Conservation (phyloP, 2,329 filamentous ascomycete genomes). For the Alternaria conjuncta region DNA sequence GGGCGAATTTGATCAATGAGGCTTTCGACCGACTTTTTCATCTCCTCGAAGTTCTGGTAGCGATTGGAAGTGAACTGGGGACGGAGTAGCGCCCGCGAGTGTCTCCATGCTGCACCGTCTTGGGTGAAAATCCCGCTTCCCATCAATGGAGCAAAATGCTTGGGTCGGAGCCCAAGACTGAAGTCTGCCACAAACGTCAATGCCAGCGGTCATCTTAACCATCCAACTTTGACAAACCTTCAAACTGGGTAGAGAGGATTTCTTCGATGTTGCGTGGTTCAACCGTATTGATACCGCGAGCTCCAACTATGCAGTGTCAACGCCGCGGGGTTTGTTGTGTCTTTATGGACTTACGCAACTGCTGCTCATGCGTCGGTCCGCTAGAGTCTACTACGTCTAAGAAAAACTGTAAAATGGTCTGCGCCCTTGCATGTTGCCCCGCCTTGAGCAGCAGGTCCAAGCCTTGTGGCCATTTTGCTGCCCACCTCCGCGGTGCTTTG, state of each 20-base stretch:
- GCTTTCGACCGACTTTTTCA: conserved; percentile 33
- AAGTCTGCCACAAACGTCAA: conserved; percentile 5
- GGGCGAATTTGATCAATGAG: conserved; percentile 10
- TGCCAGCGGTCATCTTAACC: neutral
- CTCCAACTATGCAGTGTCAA: conserved; percentile 6
- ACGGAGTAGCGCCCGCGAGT: conserved; percentile 41
- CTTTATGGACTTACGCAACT: neutral
- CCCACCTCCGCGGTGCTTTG: conserved; percentile 7
- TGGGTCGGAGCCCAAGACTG: conserved; percentile 8
- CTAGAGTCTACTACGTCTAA: conserved; percentile 41
- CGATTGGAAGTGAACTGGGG: conserved; percentile 43
- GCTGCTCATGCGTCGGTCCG: conserved; percentile 16
- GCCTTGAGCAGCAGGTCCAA: conserved; percentile 20
- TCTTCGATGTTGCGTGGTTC: conserved; percentile 26
- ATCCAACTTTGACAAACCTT: conserved; percentile 1
- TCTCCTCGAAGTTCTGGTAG: conserved; percentile 39
- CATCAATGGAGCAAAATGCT: conserved; percentile 15
- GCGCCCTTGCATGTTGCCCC: conserved; percentile 6
- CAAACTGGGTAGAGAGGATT: conserved; percentile 19
- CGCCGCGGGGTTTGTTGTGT: neutral
- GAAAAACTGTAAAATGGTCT: conserved; percentile 30
- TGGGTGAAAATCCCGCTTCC: conserved; percentile 25
- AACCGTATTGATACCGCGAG: conserved; percentile 14
- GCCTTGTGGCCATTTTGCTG: conserved; percentile 17
- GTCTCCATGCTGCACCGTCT: conserved; percentile 34